Base-by-base conservation (phyloP, 1,139 yeast genomes). In the Debaryomyces nepalensis region DNA sequence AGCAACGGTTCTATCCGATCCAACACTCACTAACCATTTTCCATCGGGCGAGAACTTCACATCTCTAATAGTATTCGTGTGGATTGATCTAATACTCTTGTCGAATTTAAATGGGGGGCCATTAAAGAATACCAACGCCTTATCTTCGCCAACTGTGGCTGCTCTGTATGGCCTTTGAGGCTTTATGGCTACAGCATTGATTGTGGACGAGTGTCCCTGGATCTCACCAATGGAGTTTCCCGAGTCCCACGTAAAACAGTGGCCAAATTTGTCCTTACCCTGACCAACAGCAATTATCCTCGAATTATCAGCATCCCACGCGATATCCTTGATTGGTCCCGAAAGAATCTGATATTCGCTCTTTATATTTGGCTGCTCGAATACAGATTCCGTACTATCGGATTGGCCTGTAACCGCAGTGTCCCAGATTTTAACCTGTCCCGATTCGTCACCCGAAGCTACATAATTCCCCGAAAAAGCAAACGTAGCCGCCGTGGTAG, bases 191-290 rank as follows among this genome's bases (percentile, higher is more conserved):
- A 89, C 96, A 0, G 95, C 88, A 58, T 87, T 89, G 58, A 91
- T 81, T 31, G 81, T 79, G 30, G 87, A 82, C n/a, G 95, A 79
- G 61, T 93, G 99, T 22, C 99, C 99, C 43, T 90, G 84, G 53
- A 95, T 85, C 61, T 93, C 98, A 41, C 99, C 99, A 35, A 93
- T 84, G 8, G 97, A 81, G 64, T 93, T 93, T 44, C 99, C 99
- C 1, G 96, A 78, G 60, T 93, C 99, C 78, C 87, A 87, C 5
- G 96, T 81, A 58, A 93, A 89, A 48, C 96, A 91, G 54, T 87
- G 97, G 3, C 98, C 99, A 58, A 81, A 90, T 50, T 86, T 78
- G 55, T 91, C 97, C 55, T 86, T 85, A 37, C 99, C 98, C 54
- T 87, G 86, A 41, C 99, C 99, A 8, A 91, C 98, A 1, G 97